Conservation (phyloP, 805 yeast species). For the Schizosaccharomyces japonicus region DNA sequence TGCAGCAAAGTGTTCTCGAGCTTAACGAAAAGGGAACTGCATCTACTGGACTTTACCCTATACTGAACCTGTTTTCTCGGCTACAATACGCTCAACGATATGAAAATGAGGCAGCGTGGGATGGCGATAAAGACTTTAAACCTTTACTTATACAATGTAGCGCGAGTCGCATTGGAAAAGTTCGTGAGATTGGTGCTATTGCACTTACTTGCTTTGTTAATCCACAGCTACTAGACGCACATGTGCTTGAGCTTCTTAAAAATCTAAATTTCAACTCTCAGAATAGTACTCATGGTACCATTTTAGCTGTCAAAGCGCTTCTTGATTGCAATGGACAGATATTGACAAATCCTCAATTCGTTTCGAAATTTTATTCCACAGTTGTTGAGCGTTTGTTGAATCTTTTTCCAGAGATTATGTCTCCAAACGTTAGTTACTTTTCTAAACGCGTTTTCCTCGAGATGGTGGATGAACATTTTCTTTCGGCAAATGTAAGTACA, state of each 20-base stretch:
- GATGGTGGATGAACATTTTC: no score
- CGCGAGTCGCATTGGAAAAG: conserved; percentile 43
- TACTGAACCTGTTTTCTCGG: conserved; percentile 2
- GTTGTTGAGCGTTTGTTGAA: no score
- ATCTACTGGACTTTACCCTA: conserved; percentile 1
- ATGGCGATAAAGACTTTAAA: conserved; percentile 9
- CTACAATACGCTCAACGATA: background rate
- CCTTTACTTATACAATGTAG: conserved; percentile 27
- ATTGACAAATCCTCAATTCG: no score
- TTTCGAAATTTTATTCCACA: no score
- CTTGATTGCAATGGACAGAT: no score
- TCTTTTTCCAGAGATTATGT: no score
- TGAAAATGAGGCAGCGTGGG: background rate
- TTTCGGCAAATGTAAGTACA: no score
- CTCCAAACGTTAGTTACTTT: no score
- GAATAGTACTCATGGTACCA: conserved; percentile 35
- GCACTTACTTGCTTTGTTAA: conserved; percentile 31
- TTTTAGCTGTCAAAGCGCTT: conserved; percentile 23
- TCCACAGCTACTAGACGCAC: conserved; percentile 15
- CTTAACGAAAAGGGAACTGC: background rate
- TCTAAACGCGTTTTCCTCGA: no score
- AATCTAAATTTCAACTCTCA: conserved; percentile 14
- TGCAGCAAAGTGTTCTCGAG: background rate
- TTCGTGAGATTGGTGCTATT: conserved; percentile 69
- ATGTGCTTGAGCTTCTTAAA: conserved; percentile 14